A percentile compares a stretch with the other conserved stretches of the same genome.
phyloP scores from a whole-genome alignment of 163 green algal species.

The Chlamydomonas reinhardtii region DNA sequence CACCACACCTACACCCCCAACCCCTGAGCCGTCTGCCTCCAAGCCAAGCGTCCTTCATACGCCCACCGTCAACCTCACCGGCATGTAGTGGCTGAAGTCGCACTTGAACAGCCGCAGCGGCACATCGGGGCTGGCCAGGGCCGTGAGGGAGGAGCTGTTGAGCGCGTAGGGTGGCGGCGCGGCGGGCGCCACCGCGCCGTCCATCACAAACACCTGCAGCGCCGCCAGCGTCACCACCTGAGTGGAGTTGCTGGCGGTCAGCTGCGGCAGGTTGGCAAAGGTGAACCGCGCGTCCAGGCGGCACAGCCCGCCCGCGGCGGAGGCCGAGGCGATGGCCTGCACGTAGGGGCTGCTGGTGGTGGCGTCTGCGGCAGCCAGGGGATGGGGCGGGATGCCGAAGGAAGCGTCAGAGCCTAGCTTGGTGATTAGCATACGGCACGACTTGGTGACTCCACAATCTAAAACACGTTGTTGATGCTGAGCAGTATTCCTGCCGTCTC shows the following conservation, averaged over 20 bases:
- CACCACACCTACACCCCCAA: too few relatives aligned
- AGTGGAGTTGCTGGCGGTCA: slow-evolving; percentile 12
- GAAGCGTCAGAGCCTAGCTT: too few relatives aligned
- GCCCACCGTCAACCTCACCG: too few relatives aligned
- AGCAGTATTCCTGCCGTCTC: too few relatives aligned
- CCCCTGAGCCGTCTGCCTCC: too few relatives aligned
- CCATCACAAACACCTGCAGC: slow-evolving; percentile 27
- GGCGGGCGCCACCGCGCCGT: background rate
- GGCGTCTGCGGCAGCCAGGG: background rate
- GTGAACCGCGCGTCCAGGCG: slow-evolving; percentile 21
- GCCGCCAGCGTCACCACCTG: slow-evolving; percentile 25
- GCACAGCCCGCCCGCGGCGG: background rate
- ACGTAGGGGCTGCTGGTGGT: background rate
- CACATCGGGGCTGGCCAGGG: slow-evolving; percentile 87
- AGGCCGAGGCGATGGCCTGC: background rate
- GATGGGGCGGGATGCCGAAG: too few relatives aligned
- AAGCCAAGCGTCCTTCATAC: too few relatives aligned
- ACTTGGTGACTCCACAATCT: too few relatives aligned
- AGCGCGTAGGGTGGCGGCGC: slow-evolving; percentile 61
- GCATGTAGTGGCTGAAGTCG: slow-evolving; percentile 47
- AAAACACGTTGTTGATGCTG: too few relatives aligned
- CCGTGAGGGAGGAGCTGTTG: slow-evolving; percentile 75
- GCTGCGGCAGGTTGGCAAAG: slow-evolving; percentile 24
- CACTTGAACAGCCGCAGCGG: slow-evolving; percentile 60
- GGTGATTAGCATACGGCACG: too few relatives aligned